Percentiles rank a stretch among this genome's conserved stretches.
Evolutionary conservation across 1,139 yeast species (phyloP).

Genomic region (Taphrina betulina): DNA sequence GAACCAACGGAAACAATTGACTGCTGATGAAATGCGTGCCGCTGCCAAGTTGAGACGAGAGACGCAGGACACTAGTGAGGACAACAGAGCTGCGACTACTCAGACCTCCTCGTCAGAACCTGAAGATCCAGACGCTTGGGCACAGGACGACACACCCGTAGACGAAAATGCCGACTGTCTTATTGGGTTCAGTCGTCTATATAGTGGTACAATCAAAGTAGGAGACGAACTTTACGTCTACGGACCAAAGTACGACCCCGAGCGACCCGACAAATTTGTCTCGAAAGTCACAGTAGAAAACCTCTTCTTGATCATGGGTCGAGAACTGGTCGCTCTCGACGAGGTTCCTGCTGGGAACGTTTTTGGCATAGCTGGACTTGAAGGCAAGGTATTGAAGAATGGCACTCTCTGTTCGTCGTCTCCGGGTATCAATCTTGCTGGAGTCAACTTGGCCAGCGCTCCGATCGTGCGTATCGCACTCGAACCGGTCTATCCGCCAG

Average conservation of each 20-base stretch:
- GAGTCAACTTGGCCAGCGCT: slow-evolving; percentile 63
- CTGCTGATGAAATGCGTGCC: slow-evolving; percentile 62
- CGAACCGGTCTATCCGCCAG: slow-evolving; percentile 85
- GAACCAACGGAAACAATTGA: slow-evolving; percentile 44
- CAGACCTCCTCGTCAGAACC: slow-evolving; percentile 32
- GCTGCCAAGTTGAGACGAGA: slow-evolving; percentile 54
- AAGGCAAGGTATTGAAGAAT: slow-evolving; percentile 74
- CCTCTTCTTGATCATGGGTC: slow-evolving; percentile 84
- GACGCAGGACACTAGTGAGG: slow-evolving; percentile 58
- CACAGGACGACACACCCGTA: slow-evolving; percentile 39
- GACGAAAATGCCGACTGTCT: slow-evolving; percentile 58
- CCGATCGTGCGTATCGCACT: slow-evolving; percentile 94
- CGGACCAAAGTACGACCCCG: slow-evolving; percentile 85
- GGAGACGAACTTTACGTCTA: slow-evolving; percentile 75
- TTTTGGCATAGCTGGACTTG: slow-evolving; percentile 91
- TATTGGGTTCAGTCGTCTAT: slow-evolving; percentile 85
- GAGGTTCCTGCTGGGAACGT: slow-evolving; percentile 93
- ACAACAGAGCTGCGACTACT: slow-evolving; percentile 34
- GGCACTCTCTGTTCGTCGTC: slow-evolving; percentile 67
- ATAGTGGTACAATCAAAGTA: slow-evolving; percentile 72
- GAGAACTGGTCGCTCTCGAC: slow-evolving; percentile 73
- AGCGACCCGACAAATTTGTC: slow-evolving; percentile 60
- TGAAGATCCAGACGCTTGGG: slow-evolving; percentile 35
- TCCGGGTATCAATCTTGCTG: slow-evolving; percentile 65
- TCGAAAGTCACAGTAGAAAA: slow-evolving; percentile 59